Percentiles rank a stretch among this genome's conserved stretches.
These are phyloP conservation scores for Amniculicola lignicola DNA, from an alignment of 495 filamentous ascomycete species.

Conservation along the genomic window DNA sequence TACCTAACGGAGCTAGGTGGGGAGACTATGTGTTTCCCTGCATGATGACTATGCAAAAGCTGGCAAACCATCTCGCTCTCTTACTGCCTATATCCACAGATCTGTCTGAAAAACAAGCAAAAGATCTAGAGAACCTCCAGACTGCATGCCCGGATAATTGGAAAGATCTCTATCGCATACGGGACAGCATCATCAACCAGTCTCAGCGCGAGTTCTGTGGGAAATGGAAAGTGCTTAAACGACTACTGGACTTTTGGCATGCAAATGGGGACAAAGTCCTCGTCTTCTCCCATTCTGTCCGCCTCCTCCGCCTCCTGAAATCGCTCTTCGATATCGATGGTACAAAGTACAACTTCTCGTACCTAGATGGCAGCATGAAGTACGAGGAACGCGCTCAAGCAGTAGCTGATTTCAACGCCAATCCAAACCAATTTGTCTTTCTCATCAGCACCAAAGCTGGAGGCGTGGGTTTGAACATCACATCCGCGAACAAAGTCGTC, in stretches of 20 bases:
- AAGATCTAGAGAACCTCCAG: constrained; percentile 74
- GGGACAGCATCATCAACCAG: constrained; percentile 77
- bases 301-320: constrained; percentile 79
- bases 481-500: constrained; percentile 96
- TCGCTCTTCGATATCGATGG: constrained; percentile 78
- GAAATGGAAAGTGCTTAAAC: constrained; percentile 91
- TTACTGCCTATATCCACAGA: constrained; percentile 73
- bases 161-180: constrained; percentile 68
- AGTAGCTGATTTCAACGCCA: constrained; percentile 90
- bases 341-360: constrained; percentile 79
- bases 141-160: constrained; percentile 72
- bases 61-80: constrained; percentile 88
- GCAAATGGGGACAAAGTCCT: constrained; percentile 86
- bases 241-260: constrained; percentile 86
- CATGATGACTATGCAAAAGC: constrained; percentile 75
- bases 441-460: constrained; percentile 92
- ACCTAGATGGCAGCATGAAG: constrained; percentile 82
- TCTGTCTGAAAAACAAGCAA: constrained; percentile 69
- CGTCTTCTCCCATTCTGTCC: constrained; percentile 87
- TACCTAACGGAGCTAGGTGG: constrained; percentile 66
- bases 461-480: constrained; percentile 90
- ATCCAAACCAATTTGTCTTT: constrained; percentile 88
- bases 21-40: constrained; percentile 79
- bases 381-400: constrained; percentile 74
- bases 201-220: constrained; percentile 92